Evolutionary conservation across 1,284 basidiomycete genomes (phyloP).

Genomic region (Heterobasidion parviporum): DNA sequence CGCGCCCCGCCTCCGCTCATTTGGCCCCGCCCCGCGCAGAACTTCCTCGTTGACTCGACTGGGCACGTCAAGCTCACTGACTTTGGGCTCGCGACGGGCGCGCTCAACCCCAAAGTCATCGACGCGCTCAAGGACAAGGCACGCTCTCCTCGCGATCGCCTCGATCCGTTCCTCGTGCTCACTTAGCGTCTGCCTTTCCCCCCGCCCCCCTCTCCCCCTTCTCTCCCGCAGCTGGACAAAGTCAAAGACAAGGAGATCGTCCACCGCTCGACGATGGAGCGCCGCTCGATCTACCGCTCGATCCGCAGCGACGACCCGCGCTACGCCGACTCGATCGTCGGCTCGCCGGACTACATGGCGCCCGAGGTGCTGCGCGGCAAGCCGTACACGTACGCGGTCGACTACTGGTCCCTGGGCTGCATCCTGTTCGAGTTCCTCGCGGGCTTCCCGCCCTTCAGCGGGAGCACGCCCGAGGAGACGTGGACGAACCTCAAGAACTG

Average conservation of each 20-base stretch:
- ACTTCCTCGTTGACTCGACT: conserved; percentile 92
- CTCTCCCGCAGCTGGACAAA: conserved; percentile 78
- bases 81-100: conserved; percentile 96
- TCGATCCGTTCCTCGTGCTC: neutral
- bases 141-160: neutral
- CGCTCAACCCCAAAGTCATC: conserved; percentile 91
- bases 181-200: neutral
- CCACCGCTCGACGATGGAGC: conserved; percentile 89
- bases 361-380: conserved; percentile 92
- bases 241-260: conserved; percentile 92
- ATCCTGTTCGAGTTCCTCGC: conserved; percentile 98
- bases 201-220: neutral
- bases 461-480: conserved; percentile 93
- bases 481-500: conserved; percentile 99
- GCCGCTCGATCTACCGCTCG: conserved; percentile 91
- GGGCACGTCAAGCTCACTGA: conserved; percentile 99
- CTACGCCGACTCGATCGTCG: conserved; percentile 97
- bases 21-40: conserved; percentile 38
- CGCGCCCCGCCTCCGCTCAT: neutral
- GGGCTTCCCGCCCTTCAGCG: conserved; percentile 97
- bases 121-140: conserved; percentile 93
- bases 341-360: conserved; percentile 96
- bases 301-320: conserved; percentile 88
- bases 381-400: conserved; percentile 92
- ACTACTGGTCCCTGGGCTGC: conserved; percentile 98